These are phyloP conservation scores for Mycosphaerella arachidis DNA, from an alignment of 2,329 filamentous ascomycete species.

Conservation along the genomic window DNA sequence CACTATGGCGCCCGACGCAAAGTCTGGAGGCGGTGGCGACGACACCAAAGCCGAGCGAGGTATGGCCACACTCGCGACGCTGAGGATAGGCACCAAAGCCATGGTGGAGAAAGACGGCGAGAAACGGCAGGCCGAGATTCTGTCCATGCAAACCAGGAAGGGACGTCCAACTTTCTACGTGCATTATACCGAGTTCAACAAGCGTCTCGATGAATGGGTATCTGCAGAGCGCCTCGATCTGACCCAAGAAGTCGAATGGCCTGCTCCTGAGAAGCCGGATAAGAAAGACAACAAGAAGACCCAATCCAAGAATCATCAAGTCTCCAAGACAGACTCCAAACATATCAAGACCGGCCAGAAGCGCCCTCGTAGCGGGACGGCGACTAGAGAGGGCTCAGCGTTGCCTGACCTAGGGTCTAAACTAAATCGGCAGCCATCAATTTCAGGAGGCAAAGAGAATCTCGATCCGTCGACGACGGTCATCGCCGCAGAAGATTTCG, in stretches of 20 bases:
- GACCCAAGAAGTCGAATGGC: slow-evolving; percentile 90
- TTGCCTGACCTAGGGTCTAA: slow-evolving; percentile 52
- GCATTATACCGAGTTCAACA: slow-evolving; percentile 98
- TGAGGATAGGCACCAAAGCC: slow-evolving; percentile 67
- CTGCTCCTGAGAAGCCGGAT: slow-evolving; percentile 81
- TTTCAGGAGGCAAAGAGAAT: slow-evolving; percentile 59
- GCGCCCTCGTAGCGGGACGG: slow-evolving; percentile 39
- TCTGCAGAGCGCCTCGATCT: slow-evolving; percentile 78
- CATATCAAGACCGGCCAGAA: slow-evolving; percentile 45
- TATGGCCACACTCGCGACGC: slow-evolving; percentile 76
- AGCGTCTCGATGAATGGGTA: slow-evolving; percentile 85
- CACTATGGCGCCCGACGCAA: slow-evolving; percentile 48
- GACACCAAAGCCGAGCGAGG: slow-evolving; percentile 62
- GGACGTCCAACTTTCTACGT: slow-evolving; percentile 89
- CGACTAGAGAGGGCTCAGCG: slow-evolving; percentile 40
- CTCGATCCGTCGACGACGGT: slow-evolving; percentile 45
- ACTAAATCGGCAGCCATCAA: slow-evolving; percentile 47
- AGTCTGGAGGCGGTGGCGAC: slow-evolving; percentile 27
- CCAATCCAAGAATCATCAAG: slow-evolving; percentile 37
- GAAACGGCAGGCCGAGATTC: slow-evolving; percentile 85
- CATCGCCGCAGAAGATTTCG: slow-evolving; percentile 43
- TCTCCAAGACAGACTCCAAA: slow-evolving; percentile 31
- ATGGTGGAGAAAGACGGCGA: slow-evolving; percentile 75
- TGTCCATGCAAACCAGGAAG: slow-evolving; percentile 89
- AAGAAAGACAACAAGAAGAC: slow-evolving; percentile 73